Conservation (phyloP, 306 rosid genomes). For the Canavalia ensiformis region DNA sequence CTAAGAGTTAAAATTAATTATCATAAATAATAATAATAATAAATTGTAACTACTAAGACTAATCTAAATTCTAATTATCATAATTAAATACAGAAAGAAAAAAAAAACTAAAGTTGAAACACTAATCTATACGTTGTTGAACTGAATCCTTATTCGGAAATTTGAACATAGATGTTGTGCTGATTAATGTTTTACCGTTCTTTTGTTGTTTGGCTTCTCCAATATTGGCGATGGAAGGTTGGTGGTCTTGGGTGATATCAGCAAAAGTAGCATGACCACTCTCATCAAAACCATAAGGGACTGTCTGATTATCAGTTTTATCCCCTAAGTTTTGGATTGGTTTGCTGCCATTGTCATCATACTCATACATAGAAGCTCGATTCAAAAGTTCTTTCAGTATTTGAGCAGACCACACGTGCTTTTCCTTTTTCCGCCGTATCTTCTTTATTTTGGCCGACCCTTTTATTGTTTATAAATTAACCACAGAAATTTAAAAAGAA, state of each 20-base stretch:
- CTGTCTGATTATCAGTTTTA: background rate
- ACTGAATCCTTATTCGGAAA: background rate
- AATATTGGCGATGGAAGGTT: background rate
- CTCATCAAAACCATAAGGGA: background rate
- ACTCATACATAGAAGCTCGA: conserved; percentile 26
- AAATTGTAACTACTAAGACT: background rate
- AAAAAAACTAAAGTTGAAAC: background rate
- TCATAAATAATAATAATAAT: background rate
- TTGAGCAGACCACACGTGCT: conserved; percentile 47
- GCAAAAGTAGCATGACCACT: background rate
- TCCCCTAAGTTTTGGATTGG: background rate
- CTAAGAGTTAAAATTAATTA: no score
- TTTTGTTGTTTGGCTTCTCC: conserved; percentile 5
- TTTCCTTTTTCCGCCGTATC: conserved; percentile 41
- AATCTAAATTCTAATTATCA: background rate
- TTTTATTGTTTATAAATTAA: background rate
- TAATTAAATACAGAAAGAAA: background rate
- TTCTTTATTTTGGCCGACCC: conserved; percentile 9
- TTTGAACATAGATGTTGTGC: background rate
- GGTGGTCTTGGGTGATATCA: background rate
- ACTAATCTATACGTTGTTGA: background rate
- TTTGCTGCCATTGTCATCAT: conserved; percentile 17
- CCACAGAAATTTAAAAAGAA: no score
- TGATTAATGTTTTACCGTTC: conserved; percentile 9
- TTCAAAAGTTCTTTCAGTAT: conserved; percentile 39